Evolutionary conservation across 257 asterid genomes (phyloP).

Genomic region (Ophiorrhiza pumila): DNA sequence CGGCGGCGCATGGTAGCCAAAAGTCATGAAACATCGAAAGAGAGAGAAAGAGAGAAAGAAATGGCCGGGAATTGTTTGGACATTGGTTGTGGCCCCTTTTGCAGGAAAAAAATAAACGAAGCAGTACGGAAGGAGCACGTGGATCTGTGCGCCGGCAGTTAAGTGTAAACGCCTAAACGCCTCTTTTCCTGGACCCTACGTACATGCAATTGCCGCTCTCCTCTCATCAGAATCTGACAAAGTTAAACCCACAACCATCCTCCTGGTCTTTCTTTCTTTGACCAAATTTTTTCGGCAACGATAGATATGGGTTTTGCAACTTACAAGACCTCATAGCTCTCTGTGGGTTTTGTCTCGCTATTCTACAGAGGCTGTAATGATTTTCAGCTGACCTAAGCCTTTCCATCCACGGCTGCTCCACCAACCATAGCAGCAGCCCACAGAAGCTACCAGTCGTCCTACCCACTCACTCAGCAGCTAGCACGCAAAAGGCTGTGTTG

Average conservation of each 20-base stretch:
- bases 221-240: neutral
- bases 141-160: conserved; percentile 11
- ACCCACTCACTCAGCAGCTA: neutral
- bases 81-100: neutral
- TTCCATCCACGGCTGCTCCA: too few relatives aligned
- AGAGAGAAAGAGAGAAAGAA: too few relatives aligned
- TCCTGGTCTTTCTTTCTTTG: neutral
- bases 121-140: conserved; percentile 7
- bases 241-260: neutral
- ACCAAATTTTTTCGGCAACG: neutral
- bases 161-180: neutral
- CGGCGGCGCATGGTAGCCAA: conserved; percentile 8
- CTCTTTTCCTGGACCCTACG: neutral
- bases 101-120: neutral
- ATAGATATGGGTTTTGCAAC: too few relatives aligned
- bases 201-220: too few relatives aligned
- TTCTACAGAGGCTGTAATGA: neutral
- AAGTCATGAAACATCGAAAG: neutral
- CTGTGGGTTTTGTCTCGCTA: neutral
- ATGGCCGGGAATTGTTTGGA: neutral
- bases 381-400: neutral
- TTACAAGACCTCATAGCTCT: too few relatives aligned
- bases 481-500: neutral
- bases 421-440: neutral
- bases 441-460: neutral